Percentiles rank a stretch among this genome's conserved stretches.
Evolutionary conservation across 2,329 filamentous ascomycete species (phyloP).

Genomic region (Amauroascus verrucosus): DNA sequence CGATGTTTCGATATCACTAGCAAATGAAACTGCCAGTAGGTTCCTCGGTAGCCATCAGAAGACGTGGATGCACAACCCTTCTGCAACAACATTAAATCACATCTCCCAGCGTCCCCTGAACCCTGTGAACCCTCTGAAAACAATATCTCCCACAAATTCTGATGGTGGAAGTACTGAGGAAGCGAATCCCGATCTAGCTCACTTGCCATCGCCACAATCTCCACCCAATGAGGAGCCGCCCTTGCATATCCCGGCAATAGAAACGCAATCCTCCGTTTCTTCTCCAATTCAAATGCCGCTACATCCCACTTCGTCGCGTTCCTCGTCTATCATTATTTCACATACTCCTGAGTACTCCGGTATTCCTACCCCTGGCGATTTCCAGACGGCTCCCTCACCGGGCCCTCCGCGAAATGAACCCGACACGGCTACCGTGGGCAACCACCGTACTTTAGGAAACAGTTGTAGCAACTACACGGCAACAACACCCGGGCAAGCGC

Average conservation of each 20-base stretch:
- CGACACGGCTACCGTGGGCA: background rate
- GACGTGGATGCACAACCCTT: constrained; percentile 30
- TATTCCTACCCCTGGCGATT: background rate
- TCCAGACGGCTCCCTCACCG: background rate
- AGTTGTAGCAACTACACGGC: background rate
- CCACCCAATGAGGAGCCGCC: background rate
- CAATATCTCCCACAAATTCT: background rate
- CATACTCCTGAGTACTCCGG: background rate
- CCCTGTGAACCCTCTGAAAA: background rate
- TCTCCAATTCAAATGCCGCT: background rate
- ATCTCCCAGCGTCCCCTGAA: background rate
- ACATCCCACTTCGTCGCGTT: background rate
- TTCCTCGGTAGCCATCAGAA: constrained; percentile 32
- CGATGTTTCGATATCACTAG: constrained; percentile 13
- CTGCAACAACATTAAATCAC: background rate
- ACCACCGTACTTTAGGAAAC: background rate
- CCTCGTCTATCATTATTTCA: background rate
- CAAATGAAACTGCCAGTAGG: constrained; percentile 32
- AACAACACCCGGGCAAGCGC: background rate
- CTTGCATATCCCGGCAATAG: background rate
- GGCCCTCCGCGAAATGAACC: background rate
- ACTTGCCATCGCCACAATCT: constrained; percentile 8
- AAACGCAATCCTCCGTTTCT: background rate
- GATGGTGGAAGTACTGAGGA: background rate
- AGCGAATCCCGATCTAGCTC: background rate